Base-by-base conservation (phyloP, 371 early-diverging fungal species). In the Mortierella sp. region DNA sequence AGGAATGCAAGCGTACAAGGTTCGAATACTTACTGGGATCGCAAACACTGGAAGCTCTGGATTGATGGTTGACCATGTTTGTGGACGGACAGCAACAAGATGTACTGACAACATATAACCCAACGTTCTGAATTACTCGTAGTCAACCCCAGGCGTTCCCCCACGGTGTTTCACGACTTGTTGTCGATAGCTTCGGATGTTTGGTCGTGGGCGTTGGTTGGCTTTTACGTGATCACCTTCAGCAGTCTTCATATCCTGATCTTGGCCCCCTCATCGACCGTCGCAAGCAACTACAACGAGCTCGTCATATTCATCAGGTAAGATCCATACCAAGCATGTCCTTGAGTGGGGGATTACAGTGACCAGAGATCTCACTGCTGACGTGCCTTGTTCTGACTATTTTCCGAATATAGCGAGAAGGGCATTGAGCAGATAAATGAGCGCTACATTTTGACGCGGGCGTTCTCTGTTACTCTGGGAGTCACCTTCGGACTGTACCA, bases 401-500 rank as follows among this genome's bases (percentile, higher is more conserved):
- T 17, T 23, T 43, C 31, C 37, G 30, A 24, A 0, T 23, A 12
- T 54, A 72, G 73, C 26, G 60, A 69, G 23, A 76, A 61, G 37
- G 76, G 76, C 7, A 56, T 69, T n/a, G 21, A 49, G n/a, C 76
- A 76, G 54, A 47, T 76, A 60, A 76, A 76, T 31, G 76, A 76
- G 28, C 60, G 76, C 12, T 64, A 69, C 32, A 69, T 76, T 41
- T 46, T 76, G 60, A 61, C 60, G 24, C 52, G 65, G 34, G 50
- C 50, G 19, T 87, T 82, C 60, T 76, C 72, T 1, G 21, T 80
- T 7, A 26, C 64, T 1, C 55, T 87, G 23, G 85, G 82, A 24
- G 19, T 62, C 14, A 37, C 15, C 8, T 83, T 78, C 53, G 81
- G 82, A 19, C 9, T 69, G 17, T 41, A 47, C 19, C 81, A 76